Conservation (phyloP, 768 basidiomycete genomes). For the Arthromyces matolae region DNA sequence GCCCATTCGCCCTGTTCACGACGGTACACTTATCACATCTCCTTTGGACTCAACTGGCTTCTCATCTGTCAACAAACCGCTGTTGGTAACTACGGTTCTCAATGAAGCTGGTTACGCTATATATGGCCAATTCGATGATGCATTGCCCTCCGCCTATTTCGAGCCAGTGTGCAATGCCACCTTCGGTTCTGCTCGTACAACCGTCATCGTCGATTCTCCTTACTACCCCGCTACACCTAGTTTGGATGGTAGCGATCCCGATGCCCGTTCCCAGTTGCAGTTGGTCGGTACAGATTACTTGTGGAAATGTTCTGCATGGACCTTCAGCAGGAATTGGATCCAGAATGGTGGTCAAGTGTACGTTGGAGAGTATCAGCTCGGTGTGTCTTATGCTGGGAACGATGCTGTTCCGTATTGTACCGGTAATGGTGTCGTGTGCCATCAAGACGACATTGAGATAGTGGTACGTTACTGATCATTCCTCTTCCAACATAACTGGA, state of each 20-base stretch:
- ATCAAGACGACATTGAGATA: constrained; percentile 80
- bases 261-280: constrained; percentile 56
- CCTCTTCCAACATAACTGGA: background rate
- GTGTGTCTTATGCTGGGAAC: constrained; percentile 73
- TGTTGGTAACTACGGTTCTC: constrained; percentile 67
- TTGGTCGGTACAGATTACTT: constrained; percentile 62
- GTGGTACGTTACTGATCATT: constrained; percentile 44
- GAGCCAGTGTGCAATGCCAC: constrained; percentile 33
- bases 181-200: constrained; percentile 46
- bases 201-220: constrained; percentile 38
- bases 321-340: constrained; percentile 68
- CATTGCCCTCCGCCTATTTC: constrained; percentile 39
- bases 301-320: constrained; percentile 71
- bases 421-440: constrained; percentile 58
- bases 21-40: constrained; percentile 65
- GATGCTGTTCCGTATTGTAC: constrained; percentile 52
- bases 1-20: constrained; percentile 66
- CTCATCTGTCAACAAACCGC: constrained; percentile 56
- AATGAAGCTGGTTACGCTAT: constrained; percentile 73
- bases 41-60: constrained; percentile 61
- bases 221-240: constrained; percentile 40
- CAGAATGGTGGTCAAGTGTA: constrained; percentile 59
- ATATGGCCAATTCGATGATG: constrained; percentile 36
- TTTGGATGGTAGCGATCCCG: constrained; percentile 30
- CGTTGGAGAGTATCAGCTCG: constrained; percentile 61